These are phyloP conservation scores for Xanthoconium purpureum DNA, from an alignment of 768 basidiomycete genomes.

Conservation along the genomic window DNA sequence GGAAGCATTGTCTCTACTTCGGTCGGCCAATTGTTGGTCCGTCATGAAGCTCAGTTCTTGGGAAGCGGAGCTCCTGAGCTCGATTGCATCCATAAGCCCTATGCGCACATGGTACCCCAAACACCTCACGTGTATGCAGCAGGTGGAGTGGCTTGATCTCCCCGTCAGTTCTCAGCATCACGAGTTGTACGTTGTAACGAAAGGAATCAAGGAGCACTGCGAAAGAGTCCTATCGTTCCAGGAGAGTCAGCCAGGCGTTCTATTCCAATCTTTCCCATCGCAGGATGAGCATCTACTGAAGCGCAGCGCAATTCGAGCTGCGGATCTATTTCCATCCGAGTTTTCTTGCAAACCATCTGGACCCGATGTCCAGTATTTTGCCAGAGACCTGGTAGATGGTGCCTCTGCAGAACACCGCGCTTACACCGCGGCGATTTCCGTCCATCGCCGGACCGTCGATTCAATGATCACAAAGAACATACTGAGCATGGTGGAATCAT, in stretches of 20 bases:
- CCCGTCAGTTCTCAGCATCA: constrained; percentile 31
- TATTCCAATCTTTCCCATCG: constrained; percentile 10
- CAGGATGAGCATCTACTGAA: constrained; percentile 4
- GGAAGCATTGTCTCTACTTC: constrained; percentile 40
- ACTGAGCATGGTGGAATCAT: constrained; percentile 9
- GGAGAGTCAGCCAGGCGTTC: background rate
- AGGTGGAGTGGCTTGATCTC: constrained; percentile 31
- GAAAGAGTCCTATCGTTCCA: constrained; percentile 14
- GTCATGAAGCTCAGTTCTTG: constrained; percentile 35
- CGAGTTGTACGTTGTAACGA: constrained; percentile 21
- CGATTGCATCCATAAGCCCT: constrained; percentile 37
- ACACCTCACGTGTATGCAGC: constrained; percentile 40
- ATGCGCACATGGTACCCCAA: constrained; percentile 37
- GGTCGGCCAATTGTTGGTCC: constrained; percentile 37
- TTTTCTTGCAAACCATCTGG: background rate
- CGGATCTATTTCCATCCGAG: background rate
- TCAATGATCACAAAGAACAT: background rate
- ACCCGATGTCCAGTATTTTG: constrained; percentile 10
- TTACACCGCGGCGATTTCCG: constrained; percentile 6
- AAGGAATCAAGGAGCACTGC: constrained; percentile 31
- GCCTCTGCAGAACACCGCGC: constrained; percentile 9
- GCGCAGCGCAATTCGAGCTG: background rate
- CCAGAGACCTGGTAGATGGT: constrained; percentile 5
- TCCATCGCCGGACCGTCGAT: background rate
- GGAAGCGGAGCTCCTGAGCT: constrained; percentile 31